These are phyloP conservation scores for Trichoderma aggressivum DNA, from an alignment of 2,329 filamentous ascomycete genomes.

Conservation along the genomic window DNA sequence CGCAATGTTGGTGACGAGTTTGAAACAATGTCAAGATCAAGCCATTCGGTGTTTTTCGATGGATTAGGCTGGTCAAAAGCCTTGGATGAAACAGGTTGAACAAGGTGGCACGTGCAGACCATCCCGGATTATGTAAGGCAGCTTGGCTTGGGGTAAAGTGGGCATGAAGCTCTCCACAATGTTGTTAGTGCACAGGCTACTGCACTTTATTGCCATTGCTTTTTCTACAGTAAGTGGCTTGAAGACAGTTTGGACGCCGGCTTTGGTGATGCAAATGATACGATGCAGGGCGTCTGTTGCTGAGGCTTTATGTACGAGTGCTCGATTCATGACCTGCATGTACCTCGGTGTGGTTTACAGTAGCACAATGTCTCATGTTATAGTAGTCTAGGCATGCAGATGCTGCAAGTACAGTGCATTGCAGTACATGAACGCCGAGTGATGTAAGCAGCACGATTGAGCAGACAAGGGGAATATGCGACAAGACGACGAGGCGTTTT, in stretches of 20 bases:
- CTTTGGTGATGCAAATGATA: not conserved
- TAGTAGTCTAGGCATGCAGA: not conserved
- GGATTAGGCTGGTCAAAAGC: not conserved
- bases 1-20: not conserved
- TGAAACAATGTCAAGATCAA: not conserved
- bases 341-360: not conserved
- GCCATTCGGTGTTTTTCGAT: not conserved
- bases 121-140: conserved; percentile 6
- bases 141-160: not conserved
- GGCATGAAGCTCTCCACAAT: not conserved
- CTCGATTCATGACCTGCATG: not conserved
- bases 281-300: not conserved
- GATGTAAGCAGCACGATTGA: not conserved
- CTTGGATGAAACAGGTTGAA: conserved; percentile 2
- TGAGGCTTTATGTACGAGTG: not conserved
- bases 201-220: not conserved
- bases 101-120: conserved; percentile 15
- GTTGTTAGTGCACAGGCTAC: not conserved
- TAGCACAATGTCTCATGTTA: not conserved
- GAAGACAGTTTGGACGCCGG: not conserved
- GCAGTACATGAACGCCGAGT: not conserved
- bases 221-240: not conserved
- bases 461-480: not conserved
- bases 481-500: not conserved
- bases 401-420: not conserved